Evolutionary conservation across 2,329 filamentous ascomycete species (phyloP), one percentile per base, ranked within the genome.

Genomic region (Botryosphaeria agaves): DNA sequence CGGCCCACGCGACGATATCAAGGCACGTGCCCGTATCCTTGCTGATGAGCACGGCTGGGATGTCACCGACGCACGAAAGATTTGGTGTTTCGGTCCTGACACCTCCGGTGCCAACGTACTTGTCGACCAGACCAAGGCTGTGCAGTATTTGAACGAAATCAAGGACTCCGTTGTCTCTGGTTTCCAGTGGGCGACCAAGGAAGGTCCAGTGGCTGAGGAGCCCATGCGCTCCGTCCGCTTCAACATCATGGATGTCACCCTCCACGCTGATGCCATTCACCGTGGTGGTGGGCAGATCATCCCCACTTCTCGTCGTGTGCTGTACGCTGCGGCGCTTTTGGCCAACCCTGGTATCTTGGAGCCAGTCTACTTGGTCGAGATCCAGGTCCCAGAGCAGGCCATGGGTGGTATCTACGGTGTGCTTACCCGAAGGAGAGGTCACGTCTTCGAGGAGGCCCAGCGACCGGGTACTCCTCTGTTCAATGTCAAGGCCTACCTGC

Each of bases 401-500:
- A 95, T 98, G 89, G 89, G 89, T 73, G 89, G 89, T 74, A 92
- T 98, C 64, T 98, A 98, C 67, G 81, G 85, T 78, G 85, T 94
- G 56, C 81, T 98, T 51, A 94, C 85, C 64, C 80, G 85, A 56
- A 72, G 85, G 62, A 78, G 89, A 80, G 89, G 89, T 73, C 87
- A 95, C 76, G 89, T 98, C 65, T 94, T 95, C 75, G 69, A 70
- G 59, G 89, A 98, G 71, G 81, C 91, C 71, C 89, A 98, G 72
- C 83, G 89, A 56, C 81, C 87, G 41, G 89, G 89, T 65, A 98
- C 89, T 59, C 89, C 89, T 64, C 80, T 98, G 40, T 98, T 95
- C 81, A 95, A 82, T 64, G 81, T 98, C 72, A 93, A 92, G 75
- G 83, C 84, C 39, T 92, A 92, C 69, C 71, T 93, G 46, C 84